phyloP scores from a whole-genome alignment of 176 grass and related monocot genomes.

The Dactylis glomerata region DNA sequence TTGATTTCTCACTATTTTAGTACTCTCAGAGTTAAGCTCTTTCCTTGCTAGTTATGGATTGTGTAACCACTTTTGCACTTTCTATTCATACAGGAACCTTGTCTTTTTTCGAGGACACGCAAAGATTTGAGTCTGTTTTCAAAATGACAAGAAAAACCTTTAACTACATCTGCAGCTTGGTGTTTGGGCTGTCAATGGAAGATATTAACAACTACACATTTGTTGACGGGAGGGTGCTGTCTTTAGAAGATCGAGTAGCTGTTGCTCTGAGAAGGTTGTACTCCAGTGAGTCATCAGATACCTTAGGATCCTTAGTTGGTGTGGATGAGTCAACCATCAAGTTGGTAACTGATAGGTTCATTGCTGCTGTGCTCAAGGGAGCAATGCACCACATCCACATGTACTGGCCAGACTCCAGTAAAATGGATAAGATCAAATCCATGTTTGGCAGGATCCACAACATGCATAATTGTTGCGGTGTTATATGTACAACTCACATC shows the following conservation, averaged over 20 bases:
- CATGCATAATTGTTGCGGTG: constrained; percentile 68
- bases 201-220: background rate
- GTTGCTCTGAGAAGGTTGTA: background rate
- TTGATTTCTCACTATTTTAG: background rate
- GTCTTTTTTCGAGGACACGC: background rate
- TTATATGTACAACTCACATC: constrained; percentile 53
- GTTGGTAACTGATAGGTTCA: constrained; percentile 55
- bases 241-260: constrained; percentile 46
- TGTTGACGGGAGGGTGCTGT: background rate
- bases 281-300: background rate
- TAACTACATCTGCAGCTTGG: background rate
- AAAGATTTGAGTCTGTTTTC: background rate
- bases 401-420: constrained; percentile 36
- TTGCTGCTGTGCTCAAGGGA: constrained; percentile 32
- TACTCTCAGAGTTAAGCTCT: background rate
- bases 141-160: background rate
- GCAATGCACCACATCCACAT: constrained; percentile 41
- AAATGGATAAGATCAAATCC: constrained; percentile 41
- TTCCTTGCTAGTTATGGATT: background rate
- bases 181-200: background rate
- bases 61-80: background rate
- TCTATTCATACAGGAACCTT: background rate
- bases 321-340: constrained; percentile 50
- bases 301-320: background rate
- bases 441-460: constrained; percentile 42